phyloP scores from a whole-genome alignment of 441 rosid genomes.

The Arabidopsis hybrid region DNA sequence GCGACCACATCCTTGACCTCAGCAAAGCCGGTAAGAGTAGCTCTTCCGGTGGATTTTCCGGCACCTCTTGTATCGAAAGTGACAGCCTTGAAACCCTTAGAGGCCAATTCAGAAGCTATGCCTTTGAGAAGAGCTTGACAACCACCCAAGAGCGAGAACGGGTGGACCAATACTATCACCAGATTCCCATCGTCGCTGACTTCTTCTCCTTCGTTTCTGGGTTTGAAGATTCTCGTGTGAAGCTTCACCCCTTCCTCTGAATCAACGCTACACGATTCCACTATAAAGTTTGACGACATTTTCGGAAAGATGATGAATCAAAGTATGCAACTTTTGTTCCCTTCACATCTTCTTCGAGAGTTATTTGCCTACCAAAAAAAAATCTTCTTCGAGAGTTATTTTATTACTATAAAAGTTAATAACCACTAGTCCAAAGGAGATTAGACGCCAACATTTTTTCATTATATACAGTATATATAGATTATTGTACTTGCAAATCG shows the following conservation, averaged over 20 bases:
- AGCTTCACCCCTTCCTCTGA: constrained; percentile 71
- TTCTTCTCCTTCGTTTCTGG: constrained; percentile 44
- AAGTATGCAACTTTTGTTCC: neutral
- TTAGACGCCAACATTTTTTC: too few species aligned
- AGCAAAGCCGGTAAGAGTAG: constrained; percentile 87
- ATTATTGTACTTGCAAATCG: too few species aligned
- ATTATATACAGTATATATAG: too few species aligned
- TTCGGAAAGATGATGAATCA: neutral
- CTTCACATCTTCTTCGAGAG: too few species aligned
- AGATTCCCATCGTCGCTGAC: constrained; percentile 32
- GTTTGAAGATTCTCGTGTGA: constrained; percentile 68
- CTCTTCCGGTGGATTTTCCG: constrained; percentile 81
- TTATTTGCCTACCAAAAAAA: too few species aligned
- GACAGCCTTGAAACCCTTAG: constrained; percentile 64
- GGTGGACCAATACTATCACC: constrained; percentile 85
- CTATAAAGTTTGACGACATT: constrained; percentile 56
- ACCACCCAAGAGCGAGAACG: constrained; percentile 86
- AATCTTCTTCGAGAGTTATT: too few species aligned
- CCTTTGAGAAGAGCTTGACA: constrained; percentile 80
- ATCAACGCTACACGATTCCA: constrained; percentile 67
- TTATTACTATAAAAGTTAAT: too few species aligned
- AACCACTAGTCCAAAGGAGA: too few species aligned
- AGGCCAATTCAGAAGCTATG: constrained; percentile 71
- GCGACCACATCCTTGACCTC: constrained; percentile 87
- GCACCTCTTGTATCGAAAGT: constrained; percentile 98